Evolutionary conservation across 768 basidiomycete species (phyloP).

Genomic region (Pisolithus tinctorius): DNA sequence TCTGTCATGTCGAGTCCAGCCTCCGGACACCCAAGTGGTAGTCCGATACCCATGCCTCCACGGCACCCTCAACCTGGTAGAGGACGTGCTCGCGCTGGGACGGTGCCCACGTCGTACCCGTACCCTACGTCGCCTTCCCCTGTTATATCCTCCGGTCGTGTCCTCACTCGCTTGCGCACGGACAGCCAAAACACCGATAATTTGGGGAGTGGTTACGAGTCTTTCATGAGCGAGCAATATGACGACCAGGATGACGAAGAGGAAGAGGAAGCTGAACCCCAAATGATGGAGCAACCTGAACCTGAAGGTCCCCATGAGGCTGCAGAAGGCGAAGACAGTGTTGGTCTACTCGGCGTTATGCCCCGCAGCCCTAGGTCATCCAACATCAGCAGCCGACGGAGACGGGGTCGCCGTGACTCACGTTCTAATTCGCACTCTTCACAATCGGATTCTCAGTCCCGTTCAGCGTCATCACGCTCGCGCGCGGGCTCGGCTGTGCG

Average conservation of each 20-base stretch:
- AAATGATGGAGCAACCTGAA: constrained; percentile 37
- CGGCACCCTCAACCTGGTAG: constrained; percentile 36
- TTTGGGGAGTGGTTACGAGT: constrained; percentile 23
- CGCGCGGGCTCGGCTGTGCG: constrained; percentile 48
- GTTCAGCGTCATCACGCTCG: constrained; percentile 29
- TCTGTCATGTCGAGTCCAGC: constrained; percentile 33
- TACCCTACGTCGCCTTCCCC: constrained; percentile 33
- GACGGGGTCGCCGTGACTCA: constrained; percentile 28
- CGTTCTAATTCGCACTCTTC: constrained; percentile 29
- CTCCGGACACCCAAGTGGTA: constrained; percentile 22
- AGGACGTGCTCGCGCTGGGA: constrained; percentile 33
- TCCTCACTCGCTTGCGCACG: constrained; percentile 18
- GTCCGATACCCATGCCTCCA: constrained; percentile 44
- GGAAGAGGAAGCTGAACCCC: constrained; percentile 26
- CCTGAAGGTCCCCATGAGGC: constrained; percentile 52
- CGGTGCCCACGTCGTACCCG: constrained; percentile 27
- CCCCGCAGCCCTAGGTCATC: constrained; percentile 43
- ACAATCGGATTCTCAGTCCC: constrained; percentile 17
- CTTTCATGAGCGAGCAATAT: constrained; percentile 22
- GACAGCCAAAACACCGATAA: constrained; percentile 26
- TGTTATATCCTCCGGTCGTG: constrained; percentile 20
- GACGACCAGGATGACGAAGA: constrained; percentile 28
- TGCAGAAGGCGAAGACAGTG: constrained; percentile 56
- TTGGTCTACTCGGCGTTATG: constrained; percentile 48
- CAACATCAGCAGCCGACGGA: constrained; percentile 30